Evolutionary conservation across 176 grass and related monocot genomes (phyloP), one percentile per base, ranked within the genome.

Genomic region (Paspalum vaginatum): DNA sequence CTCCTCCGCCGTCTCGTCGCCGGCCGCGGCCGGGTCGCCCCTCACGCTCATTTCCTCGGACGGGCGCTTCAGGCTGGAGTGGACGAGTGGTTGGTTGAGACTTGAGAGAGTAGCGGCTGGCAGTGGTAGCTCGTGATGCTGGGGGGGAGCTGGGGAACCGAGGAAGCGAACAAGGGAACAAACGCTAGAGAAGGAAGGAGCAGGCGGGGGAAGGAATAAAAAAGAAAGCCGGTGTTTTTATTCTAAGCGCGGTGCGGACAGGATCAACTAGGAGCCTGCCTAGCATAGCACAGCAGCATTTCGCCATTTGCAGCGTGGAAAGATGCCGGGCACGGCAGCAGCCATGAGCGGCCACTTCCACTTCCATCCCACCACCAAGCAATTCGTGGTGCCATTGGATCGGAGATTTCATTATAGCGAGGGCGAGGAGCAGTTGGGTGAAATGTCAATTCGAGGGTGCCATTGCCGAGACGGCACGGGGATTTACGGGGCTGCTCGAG

Each of bases 241-340:
- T 22, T 85, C 10, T 20, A 46, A 37, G 60, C 13, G 9, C 11
- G 3, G 47, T 22, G 55, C n/a, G 16, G 7, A 21, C 43, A 53
- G 65, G 48, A 79, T 44, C 52, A 68, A 51, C 27, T 12, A 12
- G 39, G 21, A 47, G 61, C 11, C 37, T 45, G 32, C n/a, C 5
- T 15, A 0, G 20, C 0, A n/a, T n/a, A 20, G 56, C 13, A 25
- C 14, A 24, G 70, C n/a, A 42, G 83, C 67, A 46, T 39, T 39
- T 18, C 47, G 83, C 83, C 58, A 85, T 85, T 79, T 55, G 83
- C 83, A 65, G 76, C 70, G 77, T 75, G 78, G 42, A 68, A 87
- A 81, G 85, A 81, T 81, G 37, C 78, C 12, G 41, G 32, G 32
- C 32, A 32, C 32, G 32, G 32, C 32, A 32, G 61, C 7, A 27